A percentile compares a stretch with the other conserved stretches of the same genome.
phyloP scores from a whole-genome alignment of 495 filamentous ascomycete genomes.

The Penicillium steckii region DNA sequence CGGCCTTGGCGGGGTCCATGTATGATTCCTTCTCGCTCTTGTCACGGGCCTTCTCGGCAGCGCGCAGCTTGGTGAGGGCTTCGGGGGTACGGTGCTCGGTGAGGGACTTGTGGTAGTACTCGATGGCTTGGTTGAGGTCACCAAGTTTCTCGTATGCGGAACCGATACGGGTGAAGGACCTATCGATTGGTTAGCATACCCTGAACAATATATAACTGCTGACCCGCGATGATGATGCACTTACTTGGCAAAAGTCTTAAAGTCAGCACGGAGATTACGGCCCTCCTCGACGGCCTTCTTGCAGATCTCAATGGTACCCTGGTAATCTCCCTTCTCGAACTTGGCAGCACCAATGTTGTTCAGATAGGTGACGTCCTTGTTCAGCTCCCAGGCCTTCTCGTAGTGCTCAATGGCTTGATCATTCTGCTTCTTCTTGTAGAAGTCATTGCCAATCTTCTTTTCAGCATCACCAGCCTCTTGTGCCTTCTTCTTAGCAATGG shows the following conservation, averaged over 20 bases:
- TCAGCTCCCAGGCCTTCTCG: conserved; percentile 86
- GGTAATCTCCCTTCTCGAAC: conserved; percentile 92
- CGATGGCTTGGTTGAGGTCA: conserved; percentile 77
- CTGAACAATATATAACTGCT: not conserved
- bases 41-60: conserved; percentile 87
- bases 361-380: conserved; percentile 96
- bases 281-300: conserved; percentile 88
- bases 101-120: conserved; percentile 87
- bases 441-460: conserved; percentile 90
- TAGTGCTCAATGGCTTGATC: conserved; percentile 96
- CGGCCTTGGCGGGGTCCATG: conserved; percentile 86
- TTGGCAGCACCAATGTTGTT: conserved; percentile 94
- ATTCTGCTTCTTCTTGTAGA: conserved; percentile 97
- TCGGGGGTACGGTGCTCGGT: conserved; percentile 97
- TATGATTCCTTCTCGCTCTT: conserved; percentile 76
- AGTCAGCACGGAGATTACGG: conserved; percentile 81
- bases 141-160: conserved; percentile 85
- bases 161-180: conserved; percentile 86
- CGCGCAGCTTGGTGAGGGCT: conserved; percentile 84
- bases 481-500: conserved; percentile 76
- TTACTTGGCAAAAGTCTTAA: conserved; percentile 94
- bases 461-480: conserved; percentile 92
- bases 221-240: not conserved
- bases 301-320: conserved; percentile 82
- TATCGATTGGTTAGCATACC: conserved; percentile 19